Percentiles rank a stretch among this genome's conserved stretches.
phyloP scores from a whole-genome alignment of 192 early-diverging fungal genomes.

The Backusella morwellensis region DNA sequence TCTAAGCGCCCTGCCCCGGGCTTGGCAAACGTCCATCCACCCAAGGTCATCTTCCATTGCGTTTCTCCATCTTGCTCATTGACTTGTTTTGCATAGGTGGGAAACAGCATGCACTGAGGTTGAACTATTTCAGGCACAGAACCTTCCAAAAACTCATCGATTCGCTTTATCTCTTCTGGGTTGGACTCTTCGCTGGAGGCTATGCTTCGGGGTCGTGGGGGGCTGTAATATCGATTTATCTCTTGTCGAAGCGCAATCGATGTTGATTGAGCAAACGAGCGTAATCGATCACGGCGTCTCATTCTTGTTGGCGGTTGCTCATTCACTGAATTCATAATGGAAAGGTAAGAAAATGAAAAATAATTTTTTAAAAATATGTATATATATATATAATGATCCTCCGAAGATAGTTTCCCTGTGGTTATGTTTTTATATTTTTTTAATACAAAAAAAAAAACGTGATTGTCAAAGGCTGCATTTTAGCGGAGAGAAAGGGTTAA shows the following conservation, averaged over 20 bases:
- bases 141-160: constrained; percentile 8
- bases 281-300: constrained; percentile 16
- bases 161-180: constrained; percentile 3
- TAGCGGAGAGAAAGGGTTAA: not conserved
- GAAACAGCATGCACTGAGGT: constrained; percentile 33
- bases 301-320: not conserved
- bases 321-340: not conserved
- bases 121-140: constrained; percentile 1
- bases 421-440: not conserved
- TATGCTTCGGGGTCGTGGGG: not conserved
- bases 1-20: constrained; percentile 24
- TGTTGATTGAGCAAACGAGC: constrained; percentile 4
- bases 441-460: not conserved
- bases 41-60: constrained; percentile 21
- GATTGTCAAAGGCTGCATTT: not conserved
- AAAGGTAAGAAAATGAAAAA: not conserved
- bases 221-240: constrained; percentile 9
- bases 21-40: constrained; percentile 30
- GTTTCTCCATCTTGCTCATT: constrained; percentile 1
- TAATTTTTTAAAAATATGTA: not conserved
- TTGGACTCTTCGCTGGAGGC: not conserved
- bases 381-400: not conserved
- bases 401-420: not conserved
- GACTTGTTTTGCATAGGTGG: constrained; percentile 26
- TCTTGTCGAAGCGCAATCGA: constrained; percentile 12